Evolutionary conservation across 306 rosid genomes (phyloP).

Genomic region (Arachis stenosperma): DNA sequence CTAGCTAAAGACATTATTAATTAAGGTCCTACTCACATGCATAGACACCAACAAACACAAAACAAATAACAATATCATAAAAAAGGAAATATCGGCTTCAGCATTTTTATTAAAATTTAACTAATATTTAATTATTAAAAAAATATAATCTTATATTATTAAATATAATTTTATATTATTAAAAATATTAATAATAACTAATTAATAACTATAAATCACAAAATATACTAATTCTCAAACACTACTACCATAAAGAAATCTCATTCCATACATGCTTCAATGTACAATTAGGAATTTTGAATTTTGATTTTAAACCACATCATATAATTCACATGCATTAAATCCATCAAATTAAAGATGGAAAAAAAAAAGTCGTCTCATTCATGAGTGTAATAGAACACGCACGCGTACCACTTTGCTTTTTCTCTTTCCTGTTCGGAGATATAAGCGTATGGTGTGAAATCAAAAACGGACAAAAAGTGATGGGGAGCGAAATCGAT

Average conservation of each 20-base stretch:
- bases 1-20: background rate
- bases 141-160: no score
- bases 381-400: constrained; percentile 40
- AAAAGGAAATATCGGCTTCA: no score
- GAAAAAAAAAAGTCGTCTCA: background rate
- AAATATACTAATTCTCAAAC: no score
- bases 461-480: constrained; percentile 43
- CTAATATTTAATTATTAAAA: no score
- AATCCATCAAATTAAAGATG: constrained; percentile 33
- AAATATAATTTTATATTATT: no score
- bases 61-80: constrained; percentile 22
- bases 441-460: constrained; percentile 24
- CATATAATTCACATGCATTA: constrained; percentile 35
- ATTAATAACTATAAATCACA: no score
- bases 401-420: constrained; percentile 43
- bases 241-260: background rate
- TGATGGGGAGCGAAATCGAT: constrained; percentile 42
- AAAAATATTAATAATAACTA: no score
- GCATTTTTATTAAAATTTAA: no score
- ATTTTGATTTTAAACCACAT: constrained; percentile 8
- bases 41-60: constrained; percentile 1
- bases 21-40: background rate
- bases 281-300: background rate
- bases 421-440: constrained; percentile 29
- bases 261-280: constrained; percentile 15